Conservation (phyloP, 257 asterid genomes). For the Jaltomata sinuosa region DNA sequence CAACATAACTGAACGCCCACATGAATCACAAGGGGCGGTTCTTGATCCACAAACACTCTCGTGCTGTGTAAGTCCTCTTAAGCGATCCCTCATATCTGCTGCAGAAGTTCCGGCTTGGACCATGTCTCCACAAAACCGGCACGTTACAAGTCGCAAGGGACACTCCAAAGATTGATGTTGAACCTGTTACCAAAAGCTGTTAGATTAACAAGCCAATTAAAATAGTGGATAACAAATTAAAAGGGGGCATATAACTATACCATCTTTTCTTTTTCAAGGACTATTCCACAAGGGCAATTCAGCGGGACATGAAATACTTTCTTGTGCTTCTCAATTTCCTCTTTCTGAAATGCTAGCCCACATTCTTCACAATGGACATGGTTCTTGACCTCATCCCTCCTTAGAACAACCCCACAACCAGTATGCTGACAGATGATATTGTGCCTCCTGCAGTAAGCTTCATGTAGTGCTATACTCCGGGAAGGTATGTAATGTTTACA, state of each 20-base stretch:
- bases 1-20: constrained; percentile 95
- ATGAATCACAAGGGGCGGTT: constrained; percentile 92
- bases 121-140: constrained; percentile 96
- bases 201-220: background rate
- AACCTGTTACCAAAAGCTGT: constrained; percentile 37
- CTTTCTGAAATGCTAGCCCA: constrained; percentile 66
- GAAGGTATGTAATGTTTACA: constrained; percentile 73
- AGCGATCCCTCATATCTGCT: constrained; percentile 71
- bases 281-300: constrained; percentile 75
- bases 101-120: constrained; percentile 84
- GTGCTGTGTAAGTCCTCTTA: constrained; percentile 82
- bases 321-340: constrained; percentile 86
- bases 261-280: constrained; percentile 89
- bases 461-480: constrained; percentile 72
- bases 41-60: constrained; percentile 90
- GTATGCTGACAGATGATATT: constrained; percentile 62
- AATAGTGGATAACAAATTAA: background rate
- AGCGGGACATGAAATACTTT: constrained; percentile 94
- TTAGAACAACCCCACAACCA: constrained; percentile 79
- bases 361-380: constrained; percentile 89
- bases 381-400: constrained; percentile 62
- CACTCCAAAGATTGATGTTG: constrained; percentile 77
- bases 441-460: constrained; percentile 83
- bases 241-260: constrained; percentile 25
- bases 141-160: constrained; percentile 64